These are phyloP conservation scores for Candida gorgasii DNA, from an alignment of 805 yeast genomes.

Conservation along the genomic window DNA sequence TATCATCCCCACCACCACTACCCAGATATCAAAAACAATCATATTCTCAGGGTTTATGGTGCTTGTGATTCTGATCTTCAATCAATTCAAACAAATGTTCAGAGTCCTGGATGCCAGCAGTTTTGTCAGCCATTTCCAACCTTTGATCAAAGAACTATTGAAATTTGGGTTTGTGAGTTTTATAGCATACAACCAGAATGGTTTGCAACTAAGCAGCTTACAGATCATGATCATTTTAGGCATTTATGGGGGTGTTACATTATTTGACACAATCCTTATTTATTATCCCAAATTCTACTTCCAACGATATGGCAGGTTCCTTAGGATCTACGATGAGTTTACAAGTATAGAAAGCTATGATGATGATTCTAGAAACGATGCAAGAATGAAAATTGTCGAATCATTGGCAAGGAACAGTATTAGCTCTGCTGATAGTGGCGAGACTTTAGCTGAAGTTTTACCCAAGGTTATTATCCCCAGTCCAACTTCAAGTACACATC, in stretches of 20 bases:
- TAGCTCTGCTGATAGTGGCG: conserved; percentile 8
- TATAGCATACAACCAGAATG: conserved; percentile 11
- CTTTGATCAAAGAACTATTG: conserved; percentile 11
- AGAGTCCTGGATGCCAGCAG: conserved; percentile 6
- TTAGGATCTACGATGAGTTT: conserved; percentile 14
- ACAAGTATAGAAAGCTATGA: conserved; percentile 9
- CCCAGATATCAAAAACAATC: conserved; percentile 9
- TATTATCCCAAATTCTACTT: conserved; percentile 13
- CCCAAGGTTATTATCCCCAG: conserved; percentile 11
- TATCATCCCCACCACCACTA: background rate
- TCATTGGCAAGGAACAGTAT: conserved; percentile 5
- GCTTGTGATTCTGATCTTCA: conserved; percentile 10
- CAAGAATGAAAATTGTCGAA: conserved; percentile 8
- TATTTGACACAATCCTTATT: conserved; percentile 4
- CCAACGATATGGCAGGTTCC: conserved; percentile 8
- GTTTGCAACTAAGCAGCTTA: conserved; percentile 1
- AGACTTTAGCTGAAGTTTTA: conserved; percentile 11
- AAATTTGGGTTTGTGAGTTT: conserved; percentile 13
- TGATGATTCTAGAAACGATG: conserved; percentile 13
- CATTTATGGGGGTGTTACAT: conserved; percentile 5
- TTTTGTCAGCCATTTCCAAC: conserved; percentile 13
- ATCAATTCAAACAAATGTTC: conserved; percentile 12
- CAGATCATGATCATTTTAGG: conserved; percentile 9
- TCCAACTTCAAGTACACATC: background rate
- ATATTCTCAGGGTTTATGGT: conserved; percentile 10